phyloP scores from a whole-genome alignment of 2,329 filamentous ascomycete genomes.

The Fusarium sororula region DNA sequence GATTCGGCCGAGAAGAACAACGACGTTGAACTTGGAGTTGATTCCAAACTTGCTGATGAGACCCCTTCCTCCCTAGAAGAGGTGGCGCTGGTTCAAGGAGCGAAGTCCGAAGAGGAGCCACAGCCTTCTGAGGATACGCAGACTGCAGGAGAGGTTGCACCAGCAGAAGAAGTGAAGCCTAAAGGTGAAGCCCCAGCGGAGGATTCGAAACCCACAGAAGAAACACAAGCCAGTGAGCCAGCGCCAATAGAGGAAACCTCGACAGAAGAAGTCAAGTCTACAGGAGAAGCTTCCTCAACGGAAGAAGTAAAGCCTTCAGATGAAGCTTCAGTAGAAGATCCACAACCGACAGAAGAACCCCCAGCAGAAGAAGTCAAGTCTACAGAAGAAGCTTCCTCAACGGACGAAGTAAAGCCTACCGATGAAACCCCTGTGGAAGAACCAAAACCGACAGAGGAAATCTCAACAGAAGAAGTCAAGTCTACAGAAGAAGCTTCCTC shows the following conservation, averaged over 20 bases:
- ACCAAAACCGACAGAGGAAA: not conserved
- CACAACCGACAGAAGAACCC: not conserved
- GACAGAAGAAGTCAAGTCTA: not conserved
- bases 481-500: not conserved
- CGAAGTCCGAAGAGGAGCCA: not conserved
- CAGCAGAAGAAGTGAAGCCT: conserved; percentile 5
- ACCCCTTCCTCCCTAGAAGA: not conserved
- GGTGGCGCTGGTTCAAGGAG: not conserved
- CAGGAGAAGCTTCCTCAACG: not conserved
- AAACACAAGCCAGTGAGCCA: not conserved
- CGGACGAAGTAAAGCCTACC: not conserved
- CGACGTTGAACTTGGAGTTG: not conserved
- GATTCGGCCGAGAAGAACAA: conserved; percentile 9
- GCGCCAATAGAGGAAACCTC: not conserved
- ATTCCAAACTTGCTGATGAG: conserved; percentile 6
- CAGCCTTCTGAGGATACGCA: not conserved
- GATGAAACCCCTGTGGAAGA: not conserved
- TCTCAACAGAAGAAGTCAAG: not conserved
- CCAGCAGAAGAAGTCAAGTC: not conserved
- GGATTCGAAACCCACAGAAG: not conserved
- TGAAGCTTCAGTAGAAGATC: not conserved
- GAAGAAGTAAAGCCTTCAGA: not conserved
- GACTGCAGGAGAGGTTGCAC: not conserved
- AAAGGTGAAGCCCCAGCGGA: conserved; percentile 4
- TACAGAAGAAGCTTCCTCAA: not conserved